A percentile compares a stretch with the other conserved stretches of the same genome.
phyloP scores from a whole-genome alignment of 371 early-diverging fungal species.

The Lichtheimia ornata region DNA sequence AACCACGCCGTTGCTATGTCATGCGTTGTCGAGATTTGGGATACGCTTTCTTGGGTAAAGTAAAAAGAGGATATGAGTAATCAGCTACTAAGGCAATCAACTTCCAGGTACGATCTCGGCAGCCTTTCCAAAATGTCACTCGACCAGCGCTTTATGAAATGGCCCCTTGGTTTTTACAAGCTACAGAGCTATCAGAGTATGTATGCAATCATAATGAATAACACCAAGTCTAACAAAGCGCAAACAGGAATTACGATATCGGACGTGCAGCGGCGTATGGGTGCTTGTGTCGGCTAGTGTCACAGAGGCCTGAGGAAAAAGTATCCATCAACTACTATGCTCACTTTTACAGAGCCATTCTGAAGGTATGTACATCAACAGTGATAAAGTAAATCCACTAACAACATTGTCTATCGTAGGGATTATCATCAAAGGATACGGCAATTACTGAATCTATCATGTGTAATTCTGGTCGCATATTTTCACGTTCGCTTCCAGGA shows the following conservation, averaged over 20 bases:
- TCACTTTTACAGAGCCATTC: constrained; percentile 67
- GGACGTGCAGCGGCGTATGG: constrained; percentile 68
- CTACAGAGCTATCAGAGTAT: constrained; percentile 60
- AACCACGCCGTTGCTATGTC: constrained; percentile 72
- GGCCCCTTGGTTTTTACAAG: constrained; percentile 68
- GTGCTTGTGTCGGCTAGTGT: constrained; percentile 76
- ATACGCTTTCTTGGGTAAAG: constrained; percentile 55
- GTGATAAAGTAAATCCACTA: not conserved
- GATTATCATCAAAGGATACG: constrained; percentile 54
- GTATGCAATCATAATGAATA: constrained; percentile 6
- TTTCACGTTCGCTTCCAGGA: constrained; percentile 68
- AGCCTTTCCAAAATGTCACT: constrained; percentile 54
- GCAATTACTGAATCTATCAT: constrained; percentile 66
- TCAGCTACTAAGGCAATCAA: not conserved
- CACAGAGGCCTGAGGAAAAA: constrained; percentile 65
- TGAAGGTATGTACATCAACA: constrained; percentile 43
- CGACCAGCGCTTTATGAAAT: constrained; percentile 70
- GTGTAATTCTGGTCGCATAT: constrained; percentile 63
- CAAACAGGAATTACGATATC: constrained; percentile 47
- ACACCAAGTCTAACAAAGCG: not conserved
- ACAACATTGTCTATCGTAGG: constrained; percentile 31
- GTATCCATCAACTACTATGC: constrained; percentile 57
- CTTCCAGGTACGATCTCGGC: constrained; percentile 49
- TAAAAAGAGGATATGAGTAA: not conserved
- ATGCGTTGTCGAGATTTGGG: constrained; percentile 72